A percentile compares a stretch with the other conserved stretches of the same genome.
phyloP scores from a whole-genome alignment of 805 yeast species.

The Clavispora phyllophila region DNA sequence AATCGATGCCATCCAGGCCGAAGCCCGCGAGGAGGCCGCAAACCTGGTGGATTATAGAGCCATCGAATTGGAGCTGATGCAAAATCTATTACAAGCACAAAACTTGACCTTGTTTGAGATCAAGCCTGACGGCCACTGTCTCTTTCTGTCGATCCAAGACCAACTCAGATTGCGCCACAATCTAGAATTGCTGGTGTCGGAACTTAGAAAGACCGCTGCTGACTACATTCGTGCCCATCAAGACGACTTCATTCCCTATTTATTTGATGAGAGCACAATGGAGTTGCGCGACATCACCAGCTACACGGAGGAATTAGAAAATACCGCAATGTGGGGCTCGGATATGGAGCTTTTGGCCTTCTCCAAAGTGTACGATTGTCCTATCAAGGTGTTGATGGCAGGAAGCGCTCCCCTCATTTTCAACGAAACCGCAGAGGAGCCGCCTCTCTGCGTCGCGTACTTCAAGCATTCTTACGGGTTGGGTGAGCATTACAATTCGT shows the following conservation, averaged over 20 bases:
- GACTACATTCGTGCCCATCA: slow-evolving; percentile 57
- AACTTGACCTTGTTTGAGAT: slow-evolving; percentile 61
- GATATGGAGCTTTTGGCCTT: slow-evolving; percentile 87
- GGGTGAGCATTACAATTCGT: slow-evolving; percentile 93
- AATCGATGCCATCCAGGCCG: slow-evolving; percentile 52
- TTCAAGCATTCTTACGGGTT: slow-evolving; percentile 82
- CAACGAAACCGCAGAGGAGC: slow-evolving; percentile 51
- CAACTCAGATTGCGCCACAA: slow-evolving; percentile 57
- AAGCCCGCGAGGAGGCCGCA: slow-evolving; percentile 70
- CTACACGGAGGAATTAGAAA: slow-evolving; percentile 63
- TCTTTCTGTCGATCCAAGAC: slow-evolving; percentile 80
- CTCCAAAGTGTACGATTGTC: slow-evolving; percentile 63
- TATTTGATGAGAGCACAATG: slow-evolving; percentile 75
- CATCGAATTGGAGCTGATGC: slow-evolving; percentile 67
- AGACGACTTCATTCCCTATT: slow-evolving; percentile 72
- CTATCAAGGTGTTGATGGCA: slow-evolving; percentile 72
- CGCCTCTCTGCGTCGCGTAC: slow-evolving; percentile 66
- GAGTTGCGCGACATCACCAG: slow-evolving; percentile 57
- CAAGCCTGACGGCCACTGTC: slow-evolving; percentile 90
- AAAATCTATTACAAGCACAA: slow-evolving; percentile 43
- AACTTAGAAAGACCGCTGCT: slow-evolving; percentile 63
- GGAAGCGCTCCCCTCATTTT: slow-evolving; percentile 64
- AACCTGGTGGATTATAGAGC: slow-evolving; percentile 60
- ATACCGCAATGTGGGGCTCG: slow-evolving; percentile 95
- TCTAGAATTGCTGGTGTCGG: slow-evolving; percentile 34